phyloP scores from a whole-genome alignment of 768 basidiomycete genomes.

The Russula emetica region DNA sequence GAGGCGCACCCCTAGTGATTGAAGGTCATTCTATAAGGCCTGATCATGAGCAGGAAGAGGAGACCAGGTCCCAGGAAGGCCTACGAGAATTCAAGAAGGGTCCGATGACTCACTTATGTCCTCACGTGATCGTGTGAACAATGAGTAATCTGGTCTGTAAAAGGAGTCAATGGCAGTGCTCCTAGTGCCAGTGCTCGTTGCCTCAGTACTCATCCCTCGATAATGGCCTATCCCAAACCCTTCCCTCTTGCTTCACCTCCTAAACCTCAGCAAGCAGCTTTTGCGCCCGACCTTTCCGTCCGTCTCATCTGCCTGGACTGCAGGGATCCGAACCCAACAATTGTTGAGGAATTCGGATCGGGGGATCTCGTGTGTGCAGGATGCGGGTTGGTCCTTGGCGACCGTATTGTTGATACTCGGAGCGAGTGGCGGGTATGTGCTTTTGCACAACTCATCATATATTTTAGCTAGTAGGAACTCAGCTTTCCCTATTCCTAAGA shows the following conservation, averaged over 20 bases:
- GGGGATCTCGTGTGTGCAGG: conserved; percentile 95
- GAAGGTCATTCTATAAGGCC: too few species aligned
- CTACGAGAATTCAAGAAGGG: too few species aligned
- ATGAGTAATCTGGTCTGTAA: not conserved
- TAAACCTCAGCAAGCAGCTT: conserved; percentile 56
- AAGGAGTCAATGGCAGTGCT: not conserved
- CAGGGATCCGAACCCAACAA: conserved; percentile 86
- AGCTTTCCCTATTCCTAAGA: conserved; percentile 47
- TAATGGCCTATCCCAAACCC: conserved; percentile 43
- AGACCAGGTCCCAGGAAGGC: too few species aligned
- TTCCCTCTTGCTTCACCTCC: conserved; percentile 67
- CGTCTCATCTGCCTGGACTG: conserved; percentile 95
- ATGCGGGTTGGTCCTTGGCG: conserved; percentile 93
- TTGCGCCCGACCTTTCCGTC: conserved; percentile 79
- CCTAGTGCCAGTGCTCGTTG: not conserved
- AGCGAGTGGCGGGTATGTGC: conserved; percentile 93
- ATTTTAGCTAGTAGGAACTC: conserved; percentile 25
- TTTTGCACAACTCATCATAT: conserved; percentile 22
- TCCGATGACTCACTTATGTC: not conserved
- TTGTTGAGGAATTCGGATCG: conserved; percentile 95
- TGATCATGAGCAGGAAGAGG: too few species aligned
- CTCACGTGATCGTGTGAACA: not conserved
- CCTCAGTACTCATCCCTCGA: not conserved
- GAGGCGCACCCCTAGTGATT: too few species aligned
- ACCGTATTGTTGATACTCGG: conserved; percentile 93